These are phyloP conservation scores for Trapa incisa DNA, from an alignment of 345 rosid genomes.

Conservation along the genomic window DNA sequence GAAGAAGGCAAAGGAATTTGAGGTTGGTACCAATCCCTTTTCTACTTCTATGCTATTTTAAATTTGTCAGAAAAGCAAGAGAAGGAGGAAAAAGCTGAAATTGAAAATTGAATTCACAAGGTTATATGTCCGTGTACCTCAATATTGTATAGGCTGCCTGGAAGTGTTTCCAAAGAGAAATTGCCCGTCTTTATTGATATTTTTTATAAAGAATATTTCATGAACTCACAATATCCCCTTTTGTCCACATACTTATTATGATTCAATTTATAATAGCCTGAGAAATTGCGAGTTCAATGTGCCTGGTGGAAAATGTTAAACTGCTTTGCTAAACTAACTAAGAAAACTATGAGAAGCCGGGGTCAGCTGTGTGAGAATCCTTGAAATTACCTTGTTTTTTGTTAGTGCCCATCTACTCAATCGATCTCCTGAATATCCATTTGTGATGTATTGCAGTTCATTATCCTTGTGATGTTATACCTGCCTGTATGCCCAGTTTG, in stretches of 20 bases:
- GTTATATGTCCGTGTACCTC: background rate
- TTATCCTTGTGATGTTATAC: background rate
- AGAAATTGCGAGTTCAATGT: background rate
- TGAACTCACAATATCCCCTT: background rate
- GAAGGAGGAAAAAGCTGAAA: too few species aligned
- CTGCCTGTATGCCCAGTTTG: background rate
- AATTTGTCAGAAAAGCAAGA: background rate
- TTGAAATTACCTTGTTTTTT: background rate
- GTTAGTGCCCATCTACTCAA: background rate
- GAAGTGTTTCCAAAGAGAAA: background rate
- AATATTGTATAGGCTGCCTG: background rate
- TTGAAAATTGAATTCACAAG: background rate
- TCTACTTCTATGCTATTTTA: background rate
- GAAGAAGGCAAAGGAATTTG: constrained; percentile 81
- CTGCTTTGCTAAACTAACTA: background rate
- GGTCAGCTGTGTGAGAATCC: too few species aligned
- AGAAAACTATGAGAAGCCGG: background rate
- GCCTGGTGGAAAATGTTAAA: background rate
- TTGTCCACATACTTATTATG: background rate
- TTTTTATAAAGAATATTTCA: background rate
- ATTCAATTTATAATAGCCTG: background rate
- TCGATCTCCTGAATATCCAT: background rate
- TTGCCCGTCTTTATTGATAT: too few species aligned
- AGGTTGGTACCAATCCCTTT: constrained; percentile 29
- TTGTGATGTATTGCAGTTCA: background rate